These are phyloP conservation scores for Mycena filopes DNA, from an alignment of 768 basidiomycete species.

Conservation along the genomic window DNA sequence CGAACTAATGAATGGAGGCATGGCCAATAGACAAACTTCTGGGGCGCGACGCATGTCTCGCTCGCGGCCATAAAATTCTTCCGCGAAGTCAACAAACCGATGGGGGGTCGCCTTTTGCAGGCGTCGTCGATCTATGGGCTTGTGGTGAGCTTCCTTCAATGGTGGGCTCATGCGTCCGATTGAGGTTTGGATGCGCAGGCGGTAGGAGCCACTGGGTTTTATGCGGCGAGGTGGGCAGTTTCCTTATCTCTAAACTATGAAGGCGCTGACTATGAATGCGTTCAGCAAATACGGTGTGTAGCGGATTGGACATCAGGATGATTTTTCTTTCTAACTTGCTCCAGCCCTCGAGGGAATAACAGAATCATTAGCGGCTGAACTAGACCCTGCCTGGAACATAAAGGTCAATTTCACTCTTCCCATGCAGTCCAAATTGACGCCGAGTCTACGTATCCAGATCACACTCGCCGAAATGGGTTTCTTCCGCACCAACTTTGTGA, in stretches of 20 bases:
- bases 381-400: conserved; percentile 21
- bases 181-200: neutral
- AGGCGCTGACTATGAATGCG: neutral
- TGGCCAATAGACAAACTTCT: conserved; percentile 21
- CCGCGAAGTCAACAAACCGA: conserved; percentile 17
- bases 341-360: conserved; percentile 17
- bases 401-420: neutral
- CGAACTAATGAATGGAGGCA: neutral
- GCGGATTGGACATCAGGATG: too few species aligned
- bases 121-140: conserved; percentile 21
- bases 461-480: conserved; percentile 24
- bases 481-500: conserved; percentile 21
- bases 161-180: neutral
- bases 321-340: neutral
- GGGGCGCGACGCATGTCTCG: conserved; percentile 14
- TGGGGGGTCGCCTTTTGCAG: conserved; percentile 21
- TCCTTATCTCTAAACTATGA: neutral
- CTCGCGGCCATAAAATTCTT: conserved; percentile 21
- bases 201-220: conserved; percentile 13
- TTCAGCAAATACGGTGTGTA: conserved; percentile 22
- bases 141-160: neutral
- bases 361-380: conserved; percentile 3
- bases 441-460: conserved; percentile 1
- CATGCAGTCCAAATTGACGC: neutral
- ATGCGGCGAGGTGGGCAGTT: conserved; percentile 9